Percentiles rank a stretch among this genome's conserved stretches.
Conservation (phyloP, 495 filamentous ascomycete genomes). For the Penicillium steckii region DNA sequence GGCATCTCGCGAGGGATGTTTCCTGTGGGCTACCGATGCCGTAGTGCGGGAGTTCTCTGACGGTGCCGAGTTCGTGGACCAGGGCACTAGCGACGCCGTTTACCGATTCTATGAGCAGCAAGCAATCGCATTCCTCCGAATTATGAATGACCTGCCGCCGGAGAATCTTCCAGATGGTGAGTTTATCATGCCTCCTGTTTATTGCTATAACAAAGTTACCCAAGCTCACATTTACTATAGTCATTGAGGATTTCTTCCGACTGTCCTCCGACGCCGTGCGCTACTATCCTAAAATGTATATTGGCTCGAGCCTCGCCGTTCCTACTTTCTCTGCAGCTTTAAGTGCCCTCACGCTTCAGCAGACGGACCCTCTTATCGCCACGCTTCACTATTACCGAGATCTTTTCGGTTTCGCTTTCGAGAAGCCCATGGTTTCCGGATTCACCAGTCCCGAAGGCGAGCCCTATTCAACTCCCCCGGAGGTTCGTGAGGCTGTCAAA, state of each 20-base stretch:
- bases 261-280: conserved; percentile 85
- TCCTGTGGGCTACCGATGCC: conserved; percentile 94
- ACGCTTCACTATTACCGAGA: conserved; percentile 93
- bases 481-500: conserved; percentile 70
- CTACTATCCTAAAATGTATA: conserved; percentile 82
- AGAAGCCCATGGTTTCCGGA: conserved; percentile 71
- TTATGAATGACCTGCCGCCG: conserved; percentile 82
- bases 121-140: conserved; percentile 78
- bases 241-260: conserved; percentile 98
- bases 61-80: conserved; percentile 79
- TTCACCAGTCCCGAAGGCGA: conserved; percentile 48
- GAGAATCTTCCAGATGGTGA: conserved; percentile 83
- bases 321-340: conserved; percentile 85
- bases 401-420: conserved; percentile 81
- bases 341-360: conserved; percentile 80
- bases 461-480: conserved; percentile 52
- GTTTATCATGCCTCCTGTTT: conserved; percentile 8
- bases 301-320: conserved; percentile 71
- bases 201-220: background rate
- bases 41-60: conserved; percentile 94
- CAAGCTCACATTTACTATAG: conserved; percentile 32
- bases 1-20: conserved; percentile 87
- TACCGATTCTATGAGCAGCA: conserved; percentile 95
- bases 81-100: conserved; percentile 79
- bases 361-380: conserved; percentile 85